Percentiles rank a stretch among this genome's conserved stretches.
Conservation (phyloP, 345 rosid species). For the Psidium friedrichsthalianum region DNA sequence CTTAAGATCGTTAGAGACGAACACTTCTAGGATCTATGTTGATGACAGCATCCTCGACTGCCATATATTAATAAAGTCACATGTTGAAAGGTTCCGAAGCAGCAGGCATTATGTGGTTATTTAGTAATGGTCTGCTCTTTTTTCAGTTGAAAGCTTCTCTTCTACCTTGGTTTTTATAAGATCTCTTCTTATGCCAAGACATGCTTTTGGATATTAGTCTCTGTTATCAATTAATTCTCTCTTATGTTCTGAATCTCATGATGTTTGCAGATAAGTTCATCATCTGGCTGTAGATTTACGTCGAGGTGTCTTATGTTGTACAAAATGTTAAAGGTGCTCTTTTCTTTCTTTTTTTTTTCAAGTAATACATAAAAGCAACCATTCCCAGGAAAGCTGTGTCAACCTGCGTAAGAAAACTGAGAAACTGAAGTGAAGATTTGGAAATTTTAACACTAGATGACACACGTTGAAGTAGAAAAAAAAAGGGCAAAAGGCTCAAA, state of each 20-base stretch:
- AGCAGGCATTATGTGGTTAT: background rate
- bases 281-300: background rate
- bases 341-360: background rate
- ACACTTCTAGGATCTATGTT: background rate
- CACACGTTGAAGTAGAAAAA: background rate
- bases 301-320: background rate
- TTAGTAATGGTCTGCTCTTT: background rate
- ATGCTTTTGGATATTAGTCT: background rate
- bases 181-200: background rate
- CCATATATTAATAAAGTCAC: background rate
- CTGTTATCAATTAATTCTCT: background rate
- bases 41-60: background rate
- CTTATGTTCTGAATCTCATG: background rate
- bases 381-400: background rate
- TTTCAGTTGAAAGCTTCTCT: background rate
- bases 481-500: background rate
- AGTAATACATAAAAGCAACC: background rate
- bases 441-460: background rate
- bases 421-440: background rate
- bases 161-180: background rate
- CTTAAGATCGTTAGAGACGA: conserved; percentile 1
- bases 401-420: background rate
- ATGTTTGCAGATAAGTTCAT: background rate
- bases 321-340: background rate
- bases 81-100: background rate